A percentile compares a stretch with the other conserved stretches of the same genome.
Evolutionary conservation across 208 protist species (phyloP).

Genomic region (Leishmania tarentolae): DNA sequence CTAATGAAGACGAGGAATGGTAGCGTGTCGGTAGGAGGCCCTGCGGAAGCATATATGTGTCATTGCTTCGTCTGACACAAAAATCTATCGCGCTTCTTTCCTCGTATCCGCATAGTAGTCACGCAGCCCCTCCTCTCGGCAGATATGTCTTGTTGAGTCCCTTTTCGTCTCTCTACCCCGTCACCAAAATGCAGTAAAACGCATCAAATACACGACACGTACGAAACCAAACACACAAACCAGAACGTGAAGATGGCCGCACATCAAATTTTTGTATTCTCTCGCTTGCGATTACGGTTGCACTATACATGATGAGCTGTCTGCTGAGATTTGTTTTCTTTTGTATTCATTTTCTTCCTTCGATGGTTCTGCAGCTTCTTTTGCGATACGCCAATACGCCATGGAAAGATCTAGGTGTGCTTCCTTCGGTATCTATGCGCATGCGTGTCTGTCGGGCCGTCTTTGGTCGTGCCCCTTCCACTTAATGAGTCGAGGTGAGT

Average conservation of each 20-base stretch:
- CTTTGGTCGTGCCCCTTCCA: background rate
- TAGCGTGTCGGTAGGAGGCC: background rate
- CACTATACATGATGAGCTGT: background rate
- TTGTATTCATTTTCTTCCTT: background rate
- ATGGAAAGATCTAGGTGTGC: background rate
- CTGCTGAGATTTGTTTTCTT: background rate
- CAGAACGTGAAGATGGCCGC: background rate
- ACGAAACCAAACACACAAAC: background rate
- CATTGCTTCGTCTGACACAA: background rate
- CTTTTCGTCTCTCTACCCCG: too few relatives aligned
- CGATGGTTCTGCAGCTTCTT: background rate
- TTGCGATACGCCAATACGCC: background rate
- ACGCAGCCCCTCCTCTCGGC: background rate
- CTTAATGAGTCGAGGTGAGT: background rate
- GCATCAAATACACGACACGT: background rate
- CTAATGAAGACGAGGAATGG: background rate
- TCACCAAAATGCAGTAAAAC: background rate
- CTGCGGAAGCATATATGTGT: background rate
- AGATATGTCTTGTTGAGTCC: background rate
- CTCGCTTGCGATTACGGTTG: background rate
- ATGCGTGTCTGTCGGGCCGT: background rate
- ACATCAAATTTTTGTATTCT: background rate
- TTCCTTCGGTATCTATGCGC: background rate
- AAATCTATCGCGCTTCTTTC: background rate
- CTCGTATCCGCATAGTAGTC: background rate